A percentile compares a stretch with the other conserved stretches of the same genome.
These are phyloP conservation scores for Hylodesmum podocarpum DNA, from an alignment of 306 rosid species.

Conservation along the genomic window DNA sequence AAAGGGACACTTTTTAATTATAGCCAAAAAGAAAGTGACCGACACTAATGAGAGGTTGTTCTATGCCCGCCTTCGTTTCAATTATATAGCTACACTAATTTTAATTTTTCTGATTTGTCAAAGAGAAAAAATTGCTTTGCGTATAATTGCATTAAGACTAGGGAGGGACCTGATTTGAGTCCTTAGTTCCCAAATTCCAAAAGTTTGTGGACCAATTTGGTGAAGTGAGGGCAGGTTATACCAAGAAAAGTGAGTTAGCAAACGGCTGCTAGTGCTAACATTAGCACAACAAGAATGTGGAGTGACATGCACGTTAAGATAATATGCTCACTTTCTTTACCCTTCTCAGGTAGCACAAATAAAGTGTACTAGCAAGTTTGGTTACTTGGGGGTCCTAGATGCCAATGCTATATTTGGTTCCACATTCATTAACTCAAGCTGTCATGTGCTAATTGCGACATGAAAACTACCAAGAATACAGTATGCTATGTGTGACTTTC, in stretches of 20 bases:
- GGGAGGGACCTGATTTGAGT: not conserved
- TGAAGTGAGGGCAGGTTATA: not conserved
- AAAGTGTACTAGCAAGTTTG: not conserved
- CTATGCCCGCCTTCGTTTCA: not conserved
- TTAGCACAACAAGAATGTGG: slow-evolving; percentile 25
- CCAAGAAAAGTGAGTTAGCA: not conserved
- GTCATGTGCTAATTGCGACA: not conserved
- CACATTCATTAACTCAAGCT: not conserved
- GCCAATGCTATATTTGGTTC: not conserved
- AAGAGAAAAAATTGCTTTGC: not conserved
- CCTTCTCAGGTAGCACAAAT: not conserved
- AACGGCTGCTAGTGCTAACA: slow-evolving; percentile 35
- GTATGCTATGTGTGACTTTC: not conserved
- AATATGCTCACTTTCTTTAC: slow-evolving; percentile 27
- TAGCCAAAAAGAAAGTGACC: not conserved
- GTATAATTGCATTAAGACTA: not conserved
- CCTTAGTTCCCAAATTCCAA: not conserved
- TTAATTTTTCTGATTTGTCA: slow-evolving; percentile 10
- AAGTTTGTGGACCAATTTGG: slow-evolving; percentile 39
- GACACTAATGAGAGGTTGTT: slow-evolving; percentile 20
- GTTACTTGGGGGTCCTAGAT: not conserved
- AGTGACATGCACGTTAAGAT: slow-evolving; percentile 39
- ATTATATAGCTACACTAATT: not conserved
- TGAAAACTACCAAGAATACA: not conserved
- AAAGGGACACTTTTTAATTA: slow-evolving; percentile 32